Percentiles rank a stretch among this genome's conserved stretches.
Conservation (phyloP, 2,329 filamentous ascomycete genomes). For the Cephalotrichum gorgonifer region DNA sequence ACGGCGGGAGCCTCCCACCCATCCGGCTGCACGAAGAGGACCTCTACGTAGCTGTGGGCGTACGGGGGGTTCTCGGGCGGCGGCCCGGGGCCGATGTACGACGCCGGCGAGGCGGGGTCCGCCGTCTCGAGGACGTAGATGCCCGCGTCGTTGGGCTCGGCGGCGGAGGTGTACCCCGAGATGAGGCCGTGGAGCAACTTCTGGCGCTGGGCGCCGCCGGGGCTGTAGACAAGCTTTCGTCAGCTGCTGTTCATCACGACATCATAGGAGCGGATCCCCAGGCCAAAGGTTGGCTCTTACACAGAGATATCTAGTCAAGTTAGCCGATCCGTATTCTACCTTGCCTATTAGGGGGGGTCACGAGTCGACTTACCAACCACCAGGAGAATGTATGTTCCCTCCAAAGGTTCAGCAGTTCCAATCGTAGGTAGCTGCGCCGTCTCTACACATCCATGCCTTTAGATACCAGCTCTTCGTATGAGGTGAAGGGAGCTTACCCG, state of each 20-base stretch:
- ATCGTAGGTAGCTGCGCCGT: conserved; percentile 1
- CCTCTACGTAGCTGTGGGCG: conserved; percentile 3
- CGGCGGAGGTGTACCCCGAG: conserved; percentile 3
- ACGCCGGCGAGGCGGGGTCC: neutral
- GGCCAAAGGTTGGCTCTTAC: neutral
- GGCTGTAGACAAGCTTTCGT: too few species aligned
- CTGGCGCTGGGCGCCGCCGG: neutral
- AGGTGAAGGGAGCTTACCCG: neutral
- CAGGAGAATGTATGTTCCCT: conserved; percentile 2
- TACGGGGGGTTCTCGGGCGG: conserved; percentile 1
- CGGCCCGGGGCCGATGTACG: conserved; percentile 4
- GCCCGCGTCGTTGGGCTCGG: neutral
- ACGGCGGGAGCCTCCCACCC: neutral
- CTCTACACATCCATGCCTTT: neutral
- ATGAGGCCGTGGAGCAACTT: conserved; percentile 2
- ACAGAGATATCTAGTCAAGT: conserved; percentile 3
- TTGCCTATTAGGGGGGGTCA: neutral
- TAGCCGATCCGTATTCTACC: neutral
- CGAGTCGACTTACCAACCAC: neutral
- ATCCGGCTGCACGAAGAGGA: conserved; percentile 4
- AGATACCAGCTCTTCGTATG: neutral
- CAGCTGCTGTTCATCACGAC: neutral
- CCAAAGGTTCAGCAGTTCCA: conserved; percentile 1
- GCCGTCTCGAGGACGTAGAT: conserved; percentile 2
- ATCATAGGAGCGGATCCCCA: too few species aligned